Conservation (phyloP, 2,329 filamentous ascomycete genomes). For the Beauveria sp. region DNA sequence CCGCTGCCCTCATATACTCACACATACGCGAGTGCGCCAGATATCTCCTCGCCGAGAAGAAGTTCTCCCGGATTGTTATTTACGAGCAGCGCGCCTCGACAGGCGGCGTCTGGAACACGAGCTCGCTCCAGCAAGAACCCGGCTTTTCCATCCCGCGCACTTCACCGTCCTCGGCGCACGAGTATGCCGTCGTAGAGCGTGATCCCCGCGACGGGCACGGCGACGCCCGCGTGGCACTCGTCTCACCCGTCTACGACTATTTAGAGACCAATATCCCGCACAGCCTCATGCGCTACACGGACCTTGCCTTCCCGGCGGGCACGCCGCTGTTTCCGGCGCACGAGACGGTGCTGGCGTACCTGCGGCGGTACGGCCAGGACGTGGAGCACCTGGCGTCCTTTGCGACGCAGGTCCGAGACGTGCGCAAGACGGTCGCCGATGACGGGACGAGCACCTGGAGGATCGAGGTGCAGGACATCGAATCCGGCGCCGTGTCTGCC, state of each 20-base stretch:
- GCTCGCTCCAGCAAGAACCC: constrained; percentile 20
- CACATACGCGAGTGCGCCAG: constrained; percentile 30
- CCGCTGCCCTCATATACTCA: neutral
- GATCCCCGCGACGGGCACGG: constrained; percentile 17
- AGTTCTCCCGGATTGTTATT: constrained; percentile 56
- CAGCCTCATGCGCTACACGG: constrained; percentile 61
- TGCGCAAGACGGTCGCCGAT: constrained; percentile 19
- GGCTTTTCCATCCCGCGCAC: constrained; percentile 24
- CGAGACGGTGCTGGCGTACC: constrained; percentile 54
- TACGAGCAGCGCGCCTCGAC: constrained; percentile 61
- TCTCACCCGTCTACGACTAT: constrained; percentile 63
- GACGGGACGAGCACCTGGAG: constrained; percentile 36
- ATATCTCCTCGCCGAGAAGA: constrained; percentile 56
- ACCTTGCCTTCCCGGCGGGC: constrained; percentile 48
- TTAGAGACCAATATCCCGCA: constrained; percentile 73
- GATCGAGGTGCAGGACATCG: constrained; percentile 28
- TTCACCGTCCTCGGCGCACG: constrained; percentile 21
- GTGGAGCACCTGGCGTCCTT: constrained; percentile 51
- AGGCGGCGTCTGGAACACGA: constrained; percentile 70
- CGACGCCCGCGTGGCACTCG: constrained; percentile 35
- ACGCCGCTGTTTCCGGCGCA: constrained; percentile 61
- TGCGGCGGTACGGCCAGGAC: constrained; percentile 55
- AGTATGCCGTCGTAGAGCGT: constrained; percentile 34
- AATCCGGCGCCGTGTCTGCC: constrained; percentile 16
- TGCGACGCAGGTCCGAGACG: constrained; percentile 50